Base-by-base conservation (phyloP, 2,329 filamentous ascomycete genomes). In the Cercospora berteroae region DNA sequence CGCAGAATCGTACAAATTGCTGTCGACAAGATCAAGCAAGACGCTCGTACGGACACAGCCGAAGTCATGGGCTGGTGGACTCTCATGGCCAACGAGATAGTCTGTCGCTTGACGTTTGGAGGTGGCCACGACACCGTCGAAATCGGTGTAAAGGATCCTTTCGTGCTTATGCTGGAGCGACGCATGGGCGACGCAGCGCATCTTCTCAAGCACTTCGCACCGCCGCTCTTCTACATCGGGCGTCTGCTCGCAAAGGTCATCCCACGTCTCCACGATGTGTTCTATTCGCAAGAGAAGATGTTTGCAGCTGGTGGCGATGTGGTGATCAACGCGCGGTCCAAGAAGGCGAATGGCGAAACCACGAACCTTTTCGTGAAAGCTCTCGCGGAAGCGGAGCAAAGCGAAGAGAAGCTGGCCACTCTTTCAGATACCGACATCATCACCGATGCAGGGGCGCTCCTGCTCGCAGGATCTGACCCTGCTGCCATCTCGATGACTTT, bases 1-100 rank as follows among this genome's bases (percentile, higher is more conserved):
- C 44, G 44, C 44, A 48, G 44, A 1, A 48, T 48, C 10, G 44
- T 48, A 80, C 72, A 80, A 79, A 67, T 79, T 75, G 33, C 74
- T 85, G 0, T 75, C 80, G 5, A 20, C 44, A 48, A 48, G 44
- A 48, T 48, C 18, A 48, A 48, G 44, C 44, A 48, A 23, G 44
- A 48, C 20, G 44, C 44, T 48, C 44, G 44, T 48, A 48, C 44
- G 1, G 13, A 48, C 9, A 48, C 44, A 48, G 44, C 44, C 44
- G 44, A 48, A 23, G 44, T 48, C 44, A 48, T 48, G 44, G 44
- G 44, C 44, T 48, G 44, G 44, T 48, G 44, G 44, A 48, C 44
- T 5, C 44, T 48, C n/a, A 48, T 48, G 44, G 44, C 44, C 44
- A 48, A 48, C 44, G 44, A 48, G 18, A 48, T 48, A 13, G 44